These are phyloP conservation scores for Globisporangium mamillatum DNA, from an alignment of 352 stramenopile genomes.

Conservation along the genomic window DNA sequence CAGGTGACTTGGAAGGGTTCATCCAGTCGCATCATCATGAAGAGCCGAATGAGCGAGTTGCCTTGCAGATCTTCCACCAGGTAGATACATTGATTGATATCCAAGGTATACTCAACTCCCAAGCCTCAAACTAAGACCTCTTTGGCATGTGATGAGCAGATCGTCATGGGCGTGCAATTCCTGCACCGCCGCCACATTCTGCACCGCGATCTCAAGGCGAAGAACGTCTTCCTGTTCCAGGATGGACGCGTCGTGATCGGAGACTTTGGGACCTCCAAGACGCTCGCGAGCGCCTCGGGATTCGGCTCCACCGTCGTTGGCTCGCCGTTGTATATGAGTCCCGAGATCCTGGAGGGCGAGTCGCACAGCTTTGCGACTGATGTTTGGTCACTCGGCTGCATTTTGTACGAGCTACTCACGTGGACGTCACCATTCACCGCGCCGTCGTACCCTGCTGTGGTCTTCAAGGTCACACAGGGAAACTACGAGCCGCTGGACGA, in stretches of 20 bases:
- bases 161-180: conserved; percentile 85
- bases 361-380: conserved; percentile 61
- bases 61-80: conserved; percentile 30
- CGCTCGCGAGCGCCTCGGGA: conserved; percentile 24
- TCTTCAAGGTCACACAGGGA: conserved; percentile 14
- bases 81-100: neutral
- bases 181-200: conserved; percentile 54
- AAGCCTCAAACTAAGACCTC: too few relatives aligned
- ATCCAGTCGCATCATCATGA: conserved; percentile 18
- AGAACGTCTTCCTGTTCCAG: conserved; percentile 82
- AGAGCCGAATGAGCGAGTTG: conserved; percentile 14
- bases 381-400: conserved; percentile 81
- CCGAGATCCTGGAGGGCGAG: conserved; percentile 58
- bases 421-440: conserved; percentile 11
- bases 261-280: conserved; percentile 70
- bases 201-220: conserved; percentile 86
- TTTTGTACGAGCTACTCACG: conserved; percentile 69
- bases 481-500: conserved; percentile 1
- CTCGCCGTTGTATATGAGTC: conserved; percentile 77
- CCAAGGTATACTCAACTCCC: too few relatives aligned
- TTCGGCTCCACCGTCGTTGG: conserved; percentile 54
- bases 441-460: conserved; percentile 15
- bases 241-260: conserved; percentile 81
- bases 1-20: conserved; percentile 51
- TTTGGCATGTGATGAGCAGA: conserved; percentile 14